Evolutionary conservation across 805 yeast genomes (phyloP).

Genomic region (Blastobotrys chiropterorum): DNA sequence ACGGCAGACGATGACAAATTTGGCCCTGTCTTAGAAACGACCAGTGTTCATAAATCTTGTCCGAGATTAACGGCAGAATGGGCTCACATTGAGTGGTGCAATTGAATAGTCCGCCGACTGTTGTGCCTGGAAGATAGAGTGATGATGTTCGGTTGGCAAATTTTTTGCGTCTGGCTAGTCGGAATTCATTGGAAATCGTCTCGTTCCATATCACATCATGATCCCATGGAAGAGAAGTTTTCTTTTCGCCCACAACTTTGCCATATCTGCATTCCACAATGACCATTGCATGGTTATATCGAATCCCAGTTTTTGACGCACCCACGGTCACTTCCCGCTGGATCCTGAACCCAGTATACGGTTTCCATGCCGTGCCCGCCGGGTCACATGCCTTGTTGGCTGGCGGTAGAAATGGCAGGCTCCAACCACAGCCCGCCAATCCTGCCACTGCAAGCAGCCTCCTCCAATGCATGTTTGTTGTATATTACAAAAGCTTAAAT

Average conservation of each 20-base stretch:
- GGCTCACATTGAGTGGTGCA: constrained; percentile 6
- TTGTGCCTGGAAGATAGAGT: constrained; percentile 8
- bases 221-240: neutral
- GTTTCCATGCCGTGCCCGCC: constrained; percentile 6
- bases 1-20: constrained; percentile 8
- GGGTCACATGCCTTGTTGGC: constrained; percentile 9
- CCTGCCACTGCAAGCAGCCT: neutral
- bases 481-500: neutral
- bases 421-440: too few relatives aligned
- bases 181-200: constrained; percentile 4
- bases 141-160: constrained; percentile 4
- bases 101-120: constrained; percentile 13
- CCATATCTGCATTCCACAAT: constrained; percentile 9
- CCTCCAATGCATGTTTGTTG: neutral
- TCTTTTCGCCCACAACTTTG: neutral
- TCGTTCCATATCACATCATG: constrained; percentile 9
- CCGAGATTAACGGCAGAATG: constrained; percentile 10
- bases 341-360: constrained; percentile 9
- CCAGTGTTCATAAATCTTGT: constrained; percentile 5
- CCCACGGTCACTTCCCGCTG: constrained; percentile 6
- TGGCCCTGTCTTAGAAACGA: neutral
- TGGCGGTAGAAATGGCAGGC: neutral
- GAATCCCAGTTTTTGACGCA: neutral
- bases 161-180: constrained; percentile 12
- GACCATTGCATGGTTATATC: constrained; percentile 3